Evolutionary conservation across 768 basidiomycete genomes (phyloP).

Genomic region (Suillus brevipes): DNA sequence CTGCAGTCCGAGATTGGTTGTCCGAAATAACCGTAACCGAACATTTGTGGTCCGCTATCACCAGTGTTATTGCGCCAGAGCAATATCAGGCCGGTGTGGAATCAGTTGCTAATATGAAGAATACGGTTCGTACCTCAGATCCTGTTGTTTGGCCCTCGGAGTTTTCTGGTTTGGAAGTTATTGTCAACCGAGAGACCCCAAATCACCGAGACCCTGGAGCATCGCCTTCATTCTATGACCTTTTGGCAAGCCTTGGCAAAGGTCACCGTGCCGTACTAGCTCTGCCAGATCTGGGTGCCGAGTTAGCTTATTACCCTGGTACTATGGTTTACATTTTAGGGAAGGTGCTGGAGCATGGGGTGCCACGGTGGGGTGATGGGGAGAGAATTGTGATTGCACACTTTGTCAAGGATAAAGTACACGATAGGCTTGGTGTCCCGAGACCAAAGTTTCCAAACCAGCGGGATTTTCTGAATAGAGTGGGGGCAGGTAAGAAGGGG

Average conservation of each 20-base stretch:
- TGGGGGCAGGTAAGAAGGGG: neutral
- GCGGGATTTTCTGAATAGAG: too few relatives aligned
- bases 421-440: neutral
- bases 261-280: neutral
- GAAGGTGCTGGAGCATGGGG: neutral
- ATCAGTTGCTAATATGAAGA: neutral
- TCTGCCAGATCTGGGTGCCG: neutral
- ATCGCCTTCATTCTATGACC: neutral
- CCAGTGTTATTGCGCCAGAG: neutral
- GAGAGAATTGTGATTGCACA: neutral
- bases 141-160: slow-evolving; percentile 1
- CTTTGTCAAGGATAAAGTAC: slow-evolving; percentile 1
- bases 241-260: slow-evolving; percentile 3
- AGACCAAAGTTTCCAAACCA: too few relatives aligned
- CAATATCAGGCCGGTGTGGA: neutral
- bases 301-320: neutral
- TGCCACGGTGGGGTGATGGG: neutral
- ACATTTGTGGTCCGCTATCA: neutral
- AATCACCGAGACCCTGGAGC: neutral
- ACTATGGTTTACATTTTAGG: slow-evolving; percentile 1
- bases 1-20: neutral
- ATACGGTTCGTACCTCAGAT: neutral
- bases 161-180: slow-evolving; percentile 4
- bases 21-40: neutral
- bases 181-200: slow-evolving; percentile 2